Base-by-base conservation (phyloP, 495 filamentous ascomycete species). In the Aspergillus wentii region DNA sequence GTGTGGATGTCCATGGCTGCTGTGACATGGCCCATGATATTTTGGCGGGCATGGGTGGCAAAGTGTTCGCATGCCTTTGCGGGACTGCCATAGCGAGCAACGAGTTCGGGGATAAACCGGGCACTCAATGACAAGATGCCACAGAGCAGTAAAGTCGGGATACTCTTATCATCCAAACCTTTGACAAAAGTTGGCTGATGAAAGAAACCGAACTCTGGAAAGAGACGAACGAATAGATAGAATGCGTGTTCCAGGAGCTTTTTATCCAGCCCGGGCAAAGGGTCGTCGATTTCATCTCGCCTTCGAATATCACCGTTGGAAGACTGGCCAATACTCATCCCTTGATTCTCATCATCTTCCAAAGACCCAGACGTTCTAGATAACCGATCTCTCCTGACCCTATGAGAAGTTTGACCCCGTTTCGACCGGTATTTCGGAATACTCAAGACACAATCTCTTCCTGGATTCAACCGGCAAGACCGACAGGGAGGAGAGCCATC, bases 11-110 rank as follows among this genome's bases (percentile, higher is more conserved):
- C 17, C 8, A 18, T 18, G 7, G 35, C 28, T 28, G 25, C 35
- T 11, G 33, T 33, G 11, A 39, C 33, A 16, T 30, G 27, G 8
- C 35, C 29, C 10, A 44, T 33, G 17, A 37, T 38, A 31, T 39
- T 39, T 2, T 30, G 30, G 13, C 37, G 27, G 6, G 39, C 13
- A 18, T 44, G 30, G 2, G 14, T 39, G 14, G 41, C 29, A 17
- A 44, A 44, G 9, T 17, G n/a, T 2, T 39, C 22, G 7, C 32
- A 39, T 11, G 41, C 30, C 20, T 23, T n/a, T 11, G 9, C 4
- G 2, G 33, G 9, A 35, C n/a, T 20, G 10, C 3, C 17, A 18
- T 4, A 7, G 11, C 2, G 3, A 13, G 17, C 8, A 21, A 13
- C 17, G 2, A 22, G 4, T 20, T 35, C 33, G 1, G 33, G 33